These are phyloP conservation scores for Senecio squalidus DNA, from an alignment of 140 eudicot genomes.

Conservation along the genomic window DNA sequence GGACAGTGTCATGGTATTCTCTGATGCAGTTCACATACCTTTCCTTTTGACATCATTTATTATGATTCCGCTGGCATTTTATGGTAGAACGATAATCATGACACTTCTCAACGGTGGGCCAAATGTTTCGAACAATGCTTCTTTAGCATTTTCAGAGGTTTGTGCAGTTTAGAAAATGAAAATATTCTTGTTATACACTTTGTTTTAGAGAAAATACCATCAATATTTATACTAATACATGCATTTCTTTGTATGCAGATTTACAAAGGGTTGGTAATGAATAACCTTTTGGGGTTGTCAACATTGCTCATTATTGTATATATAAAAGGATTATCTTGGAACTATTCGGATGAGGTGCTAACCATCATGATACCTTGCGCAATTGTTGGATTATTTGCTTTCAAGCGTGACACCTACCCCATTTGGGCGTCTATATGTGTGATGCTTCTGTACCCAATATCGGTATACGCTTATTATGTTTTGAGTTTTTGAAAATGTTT, in stretches of 20 bases:
- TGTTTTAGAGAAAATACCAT: neutral
- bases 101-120: neutral
- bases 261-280: conserved; percentile 23
- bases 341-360: conserved; percentile 20
- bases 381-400: conserved; percentile 16
- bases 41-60: conserved; percentile 18
- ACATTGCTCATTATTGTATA: conserved; percentile 16
- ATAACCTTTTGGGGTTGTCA: conserved; percentile 20
- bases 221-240: neutral
- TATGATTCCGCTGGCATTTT: conserved; percentile 4
- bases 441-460: conserved; percentile 24
- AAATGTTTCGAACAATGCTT: conserved; percentile 1
- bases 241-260: conserved; percentile 8
- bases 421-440: conserved; percentile 24
- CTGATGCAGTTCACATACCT: conserved; percentile 7
- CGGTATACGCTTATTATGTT: conserved; percentile 9
- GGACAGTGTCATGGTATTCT: conserved; percentile 15
- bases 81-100: neutral
- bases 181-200: neutral
- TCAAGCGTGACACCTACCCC: conserved; percentile 24
- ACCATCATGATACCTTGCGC: conserved; percentile 21
- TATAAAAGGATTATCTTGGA: conserved; percentile 25
- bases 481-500: neutral
- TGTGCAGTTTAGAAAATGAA: neutral
- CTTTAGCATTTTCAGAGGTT: conserved; percentile 18